These are phyloP conservation scores for Symbiodinium pilosum DNA, from an alignment of 73 alveolate species.

Conservation along the genomic window DNA sequence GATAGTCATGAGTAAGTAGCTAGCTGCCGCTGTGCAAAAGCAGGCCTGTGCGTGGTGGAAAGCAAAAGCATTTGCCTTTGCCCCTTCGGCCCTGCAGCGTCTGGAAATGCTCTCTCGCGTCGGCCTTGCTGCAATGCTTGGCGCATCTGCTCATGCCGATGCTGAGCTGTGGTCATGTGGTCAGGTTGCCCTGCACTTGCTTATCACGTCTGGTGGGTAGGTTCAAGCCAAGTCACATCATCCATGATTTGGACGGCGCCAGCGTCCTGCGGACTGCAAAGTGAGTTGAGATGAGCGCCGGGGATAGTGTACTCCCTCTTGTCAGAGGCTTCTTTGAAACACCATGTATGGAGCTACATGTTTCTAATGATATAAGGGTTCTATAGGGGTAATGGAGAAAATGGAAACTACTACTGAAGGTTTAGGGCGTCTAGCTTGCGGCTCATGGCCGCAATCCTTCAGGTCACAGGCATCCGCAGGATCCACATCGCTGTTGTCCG, in stretches of 20 bases:
- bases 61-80: conserved; percentile 10
- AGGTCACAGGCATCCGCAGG: conserved; percentile 18
- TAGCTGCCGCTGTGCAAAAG: too few relatives aligned
- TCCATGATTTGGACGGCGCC: background rate
- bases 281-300: background rate
- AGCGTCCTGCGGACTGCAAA: background rate
- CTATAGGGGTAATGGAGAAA: too few relatives aligned
- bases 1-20: too few relatives aligned
- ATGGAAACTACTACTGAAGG: too few relatives aligned
- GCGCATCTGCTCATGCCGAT: too few relatives aligned
- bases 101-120: background rate
- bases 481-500: conserved; percentile 33
- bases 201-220: background rate
- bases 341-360: too few relatives aligned
- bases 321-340: background rate
- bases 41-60: background rate
- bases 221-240: background rate
- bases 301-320: background rate
- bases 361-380: too few relatives aligned
- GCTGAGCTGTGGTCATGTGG: background rate
- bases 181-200: background rate
- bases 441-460: too few relatives aligned
- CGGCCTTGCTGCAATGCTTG: too few relatives aligned
- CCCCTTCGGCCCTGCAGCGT: background rate
- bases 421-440: too few relatives aligned